phyloP scores from a whole-genome alignment of 495 filamentous ascomycete genomes.

The Thozetella sp. region DNA sequence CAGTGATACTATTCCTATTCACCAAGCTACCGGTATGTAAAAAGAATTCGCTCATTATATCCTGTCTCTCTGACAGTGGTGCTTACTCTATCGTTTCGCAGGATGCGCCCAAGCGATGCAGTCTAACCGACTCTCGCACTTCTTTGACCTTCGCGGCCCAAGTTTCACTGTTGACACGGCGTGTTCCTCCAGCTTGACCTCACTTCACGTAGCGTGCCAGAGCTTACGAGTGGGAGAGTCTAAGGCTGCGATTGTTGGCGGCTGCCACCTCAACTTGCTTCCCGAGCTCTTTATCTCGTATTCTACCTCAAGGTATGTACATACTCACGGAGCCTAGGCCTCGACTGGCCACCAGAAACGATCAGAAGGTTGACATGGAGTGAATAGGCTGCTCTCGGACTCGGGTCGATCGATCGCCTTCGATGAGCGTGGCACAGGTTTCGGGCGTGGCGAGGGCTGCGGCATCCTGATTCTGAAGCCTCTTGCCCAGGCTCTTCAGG shows the following conservation, averaged over 20 bases:
- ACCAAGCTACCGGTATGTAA: constrained; percentile 43
- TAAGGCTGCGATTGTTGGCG: constrained; percentile 54
- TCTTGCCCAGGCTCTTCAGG: constrained; percentile 54
- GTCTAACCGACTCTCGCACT: constrained; percentile 65
- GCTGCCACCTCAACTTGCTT: constrained; percentile 57
- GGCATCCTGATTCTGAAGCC: constrained; percentile 62
- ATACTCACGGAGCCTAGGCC: constrained; percentile 60
- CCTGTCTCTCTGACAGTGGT: not conserved
- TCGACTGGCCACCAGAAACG: too few relatives aligned
- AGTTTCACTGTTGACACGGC: constrained; percentile 85
- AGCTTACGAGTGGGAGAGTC: constrained; percentile 65
- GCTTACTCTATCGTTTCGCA: constrained; percentile 31
- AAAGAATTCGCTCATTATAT: not conserved
- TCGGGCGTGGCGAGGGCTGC: constrained; percentile 67
- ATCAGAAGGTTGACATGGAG: too few relatives aligned
- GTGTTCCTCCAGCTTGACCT: constrained; percentile 74
- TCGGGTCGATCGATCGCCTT: constrained; percentile 64
- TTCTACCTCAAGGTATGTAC: constrained; percentile 27
- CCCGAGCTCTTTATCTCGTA: constrained; percentile 59
- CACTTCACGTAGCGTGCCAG: constrained; percentile 77
- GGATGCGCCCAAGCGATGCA: constrained; percentile 50
- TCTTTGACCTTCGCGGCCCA: constrained; percentile 57
- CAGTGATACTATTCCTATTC: constrained; percentile 61
- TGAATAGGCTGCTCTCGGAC: constrained; percentile 61
- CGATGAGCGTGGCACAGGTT: constrained; percentile 64